phyloP scores from a whole-genome alignment of 768 basidiomycete species.

The Russula dissimulans region DNA sequence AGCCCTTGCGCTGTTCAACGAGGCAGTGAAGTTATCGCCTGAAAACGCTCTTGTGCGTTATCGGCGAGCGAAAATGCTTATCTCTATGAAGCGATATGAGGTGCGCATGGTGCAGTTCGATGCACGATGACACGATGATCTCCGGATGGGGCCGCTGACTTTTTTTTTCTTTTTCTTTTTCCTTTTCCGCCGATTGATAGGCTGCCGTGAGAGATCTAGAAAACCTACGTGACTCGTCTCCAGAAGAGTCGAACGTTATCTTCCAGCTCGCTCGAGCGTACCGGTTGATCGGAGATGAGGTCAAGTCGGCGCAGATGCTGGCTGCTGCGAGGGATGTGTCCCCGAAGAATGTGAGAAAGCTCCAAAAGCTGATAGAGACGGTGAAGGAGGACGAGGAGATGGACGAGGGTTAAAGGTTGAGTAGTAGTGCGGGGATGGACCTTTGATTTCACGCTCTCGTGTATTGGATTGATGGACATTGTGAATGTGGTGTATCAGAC shows the following conservation, averaged over 20 bases:
- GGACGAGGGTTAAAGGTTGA: conserved; percentile 56
- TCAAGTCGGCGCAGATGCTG: conserved; percentile 75
- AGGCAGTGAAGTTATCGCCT: conserved; percentile 69
- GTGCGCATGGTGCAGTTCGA: conserved; percentile 39
- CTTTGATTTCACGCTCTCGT: too few relatives aligned
- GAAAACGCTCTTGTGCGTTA: conserved; percentile 92
- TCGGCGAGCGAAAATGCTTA: conserved; percentile 85
- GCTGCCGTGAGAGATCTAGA: conserved; percentile 75
- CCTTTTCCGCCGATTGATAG: conserved; percentile 32
- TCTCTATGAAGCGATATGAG: conserved; percentile 73
- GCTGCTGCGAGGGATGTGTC: conserved; percentile 90
- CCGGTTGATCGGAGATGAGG: conserved; percentile 66
- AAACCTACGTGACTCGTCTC: conserved; percentile 68
- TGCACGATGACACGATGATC: conserved; percentile 4
- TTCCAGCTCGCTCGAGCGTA: conserved; percentile 94
- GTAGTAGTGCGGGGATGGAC: neutral
- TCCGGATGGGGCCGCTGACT: conserved; percentile 19
- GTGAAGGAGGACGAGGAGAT: conserved; percentile 57
- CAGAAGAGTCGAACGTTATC: conserved; percentile 93
- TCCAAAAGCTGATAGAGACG: conserved; percentile 68
- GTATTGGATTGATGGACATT: neutral
- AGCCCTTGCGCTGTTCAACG: conserved; percentile 73
- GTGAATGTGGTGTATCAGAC: conserved; percentile 4
- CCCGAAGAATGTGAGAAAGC: conserved; percentile 80
- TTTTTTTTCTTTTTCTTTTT: neutral